Evolutionary conservation across 306 rosid species (phyloP).

Genomic region (Astragalus membranaceus): DNA sequence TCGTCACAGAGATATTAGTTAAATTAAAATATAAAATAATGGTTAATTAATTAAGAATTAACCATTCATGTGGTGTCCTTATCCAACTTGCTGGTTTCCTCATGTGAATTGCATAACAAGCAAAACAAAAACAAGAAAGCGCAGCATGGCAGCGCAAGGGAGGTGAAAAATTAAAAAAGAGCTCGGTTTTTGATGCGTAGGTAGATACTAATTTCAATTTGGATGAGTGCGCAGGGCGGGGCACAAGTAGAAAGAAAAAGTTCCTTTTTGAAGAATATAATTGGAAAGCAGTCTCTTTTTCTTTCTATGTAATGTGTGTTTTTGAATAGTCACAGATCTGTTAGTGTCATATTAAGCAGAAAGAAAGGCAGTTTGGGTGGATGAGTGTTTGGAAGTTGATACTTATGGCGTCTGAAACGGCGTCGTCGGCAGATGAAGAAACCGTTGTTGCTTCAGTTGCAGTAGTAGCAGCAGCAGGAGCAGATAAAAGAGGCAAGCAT

Average conservation of each 20-base stretch:
- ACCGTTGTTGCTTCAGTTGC: slow-evolving; percentile 12
- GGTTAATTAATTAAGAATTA: too few relatives aligned
- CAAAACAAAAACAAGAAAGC: background rate
- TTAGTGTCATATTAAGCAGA: background rate
- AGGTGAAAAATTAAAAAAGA: background rate
- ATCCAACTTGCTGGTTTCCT: background rate
- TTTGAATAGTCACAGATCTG: slow-evolving; percentile 17
- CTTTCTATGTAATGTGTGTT: background rate
- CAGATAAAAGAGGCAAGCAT: slow-evolving; percentile 70
- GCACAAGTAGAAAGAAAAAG: background rate
- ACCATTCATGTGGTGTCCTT: background rate
- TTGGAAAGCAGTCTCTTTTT: background rate
- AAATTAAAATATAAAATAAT: too few relatives aligned
- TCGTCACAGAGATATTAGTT: too few relatives aligned
- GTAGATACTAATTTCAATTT: background rate
- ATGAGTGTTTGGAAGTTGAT: slow-evolving; percentile 10
- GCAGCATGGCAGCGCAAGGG: background rate
- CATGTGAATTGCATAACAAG: background rate
- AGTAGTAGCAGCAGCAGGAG: background rate
- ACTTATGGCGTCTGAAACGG: slow-evolving; percentile 58
- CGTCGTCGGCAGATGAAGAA: slow-evolving; percentile 56
- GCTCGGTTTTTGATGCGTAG: slow-evolving; percentile 4
- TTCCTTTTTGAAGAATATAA: background rate
- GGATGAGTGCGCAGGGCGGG: background rate
- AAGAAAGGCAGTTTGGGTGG: background rate